phyloP scores from a whole-genome alignment of 495 filamentous ascomycete species.

The Lineolata rhizophorae region DNA sequence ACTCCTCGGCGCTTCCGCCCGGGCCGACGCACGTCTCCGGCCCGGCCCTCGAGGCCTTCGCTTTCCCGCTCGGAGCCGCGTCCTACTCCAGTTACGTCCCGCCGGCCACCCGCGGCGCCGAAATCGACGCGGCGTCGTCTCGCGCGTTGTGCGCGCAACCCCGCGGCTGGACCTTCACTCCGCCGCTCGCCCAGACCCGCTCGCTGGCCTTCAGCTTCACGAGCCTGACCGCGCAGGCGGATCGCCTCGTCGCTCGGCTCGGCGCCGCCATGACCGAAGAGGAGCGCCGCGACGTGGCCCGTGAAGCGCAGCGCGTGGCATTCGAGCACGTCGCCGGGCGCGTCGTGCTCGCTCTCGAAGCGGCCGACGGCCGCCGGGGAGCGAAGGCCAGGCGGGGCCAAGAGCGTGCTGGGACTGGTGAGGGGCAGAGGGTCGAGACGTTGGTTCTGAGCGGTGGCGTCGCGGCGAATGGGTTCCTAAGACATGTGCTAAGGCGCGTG shows the following conservation, averaged over 20 bases:
- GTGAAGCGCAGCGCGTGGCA: constrained; percentile 48
- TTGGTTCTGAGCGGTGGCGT: constrained; percentile 81
- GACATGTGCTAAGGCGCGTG: constrained; percentile 37
- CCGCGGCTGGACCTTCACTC: constrained; percentile 35
- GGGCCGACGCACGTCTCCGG: constrained; percentile 36
- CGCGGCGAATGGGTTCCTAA: constrained; percentile 58
- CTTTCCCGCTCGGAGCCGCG: constrained; percentile 24
- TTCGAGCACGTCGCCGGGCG: constrained; percentile 75
- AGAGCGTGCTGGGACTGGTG: too few species aligned
- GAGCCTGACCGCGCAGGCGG: constrained; percentile 32
- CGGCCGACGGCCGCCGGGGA: too few species aligned
- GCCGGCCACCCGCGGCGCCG: constrained; percentile 31
- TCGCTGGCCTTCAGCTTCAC: constrained; percentile 41
- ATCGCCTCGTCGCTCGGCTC: constrained; percentile 22
- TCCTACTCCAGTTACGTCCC: neutral
- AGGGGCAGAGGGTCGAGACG: constrained; percentile 23
- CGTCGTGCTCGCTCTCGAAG: constrained; percentile 40
- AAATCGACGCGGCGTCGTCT: constrained; percentile 22
- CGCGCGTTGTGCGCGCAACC: constrained; percentile 15
- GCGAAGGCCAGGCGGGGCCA: too few species aligned
- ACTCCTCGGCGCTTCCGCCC: constrained; percentile 20
- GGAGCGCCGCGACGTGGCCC: constrained; percentile 42
- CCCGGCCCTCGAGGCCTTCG: constrained; percentile 51
- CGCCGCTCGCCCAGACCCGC: constrained; percentile 25
- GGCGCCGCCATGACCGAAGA: constrained; percentile 11